These are phyloP conservation scores for Aspergillus amoenus DNA, from an alignment of 2,329 filamentous ascomycete species.

Conservation along the genomic window DNA sequence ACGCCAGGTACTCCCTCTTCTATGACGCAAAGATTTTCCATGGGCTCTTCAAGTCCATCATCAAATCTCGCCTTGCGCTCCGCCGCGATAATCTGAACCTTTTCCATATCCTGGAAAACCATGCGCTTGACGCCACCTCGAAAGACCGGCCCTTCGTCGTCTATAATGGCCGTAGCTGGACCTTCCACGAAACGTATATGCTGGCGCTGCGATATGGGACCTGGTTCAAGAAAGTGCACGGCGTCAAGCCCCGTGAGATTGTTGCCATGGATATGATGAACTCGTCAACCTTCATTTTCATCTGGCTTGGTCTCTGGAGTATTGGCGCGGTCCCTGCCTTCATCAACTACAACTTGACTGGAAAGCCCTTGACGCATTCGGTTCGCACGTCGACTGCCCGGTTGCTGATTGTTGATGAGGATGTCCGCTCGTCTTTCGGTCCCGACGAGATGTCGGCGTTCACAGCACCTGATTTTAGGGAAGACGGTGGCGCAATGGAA, in stretches of 20 bases:
- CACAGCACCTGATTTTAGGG: slow-evolving; percentile 37
- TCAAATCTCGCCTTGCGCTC: slow-evolving; percentile 50
- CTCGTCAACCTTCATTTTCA: slow-evolving; percentile 71
- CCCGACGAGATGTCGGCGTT: slow-evolving; percentile 44
- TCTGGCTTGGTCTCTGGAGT: slow-evolving; percentile 77
- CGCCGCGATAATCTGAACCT: slow-evolving; percentile 63
- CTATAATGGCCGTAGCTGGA: slow-evolving; percentile 68
- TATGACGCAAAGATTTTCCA: slow-evolving; percentile 66
- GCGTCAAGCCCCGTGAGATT: slow-evolving; percentile 69
- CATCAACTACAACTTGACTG: slow-evolving; percentile 81
- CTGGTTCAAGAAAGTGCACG: slow-evolving; percentile 67
- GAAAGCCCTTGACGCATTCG: slow-evolving; percentile 71
- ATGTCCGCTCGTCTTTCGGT: slow-evolving; percentile 54
- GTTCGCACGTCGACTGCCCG: slow-evolving; percentile 66
- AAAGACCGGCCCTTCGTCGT: slow-evolving; percentile 58
- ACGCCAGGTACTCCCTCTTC: slow-evolving; percentile 66
- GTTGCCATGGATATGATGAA: slow-evolving; percentile 82
- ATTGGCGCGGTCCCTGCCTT: slow-evolving; percentile 81
- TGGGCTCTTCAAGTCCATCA: slow-evolving; percentile 49
- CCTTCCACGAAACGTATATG: slow-evolving; percentile 74
- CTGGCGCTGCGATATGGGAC: slow-evolving; percentile 68
- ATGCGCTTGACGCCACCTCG: slow-evolving; percentile 58
- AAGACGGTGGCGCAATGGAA: slow-evolving; percentile 50
- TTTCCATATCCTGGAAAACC: slow-evolving; percentile 73
- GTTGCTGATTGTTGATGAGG: slow-evolving; percentile 69